These are phyloP conservation scores for Protomyces pachydermus DNA, from an alignment of 1,139 yeast genomes.

Conservation along the genomic window DNA sequence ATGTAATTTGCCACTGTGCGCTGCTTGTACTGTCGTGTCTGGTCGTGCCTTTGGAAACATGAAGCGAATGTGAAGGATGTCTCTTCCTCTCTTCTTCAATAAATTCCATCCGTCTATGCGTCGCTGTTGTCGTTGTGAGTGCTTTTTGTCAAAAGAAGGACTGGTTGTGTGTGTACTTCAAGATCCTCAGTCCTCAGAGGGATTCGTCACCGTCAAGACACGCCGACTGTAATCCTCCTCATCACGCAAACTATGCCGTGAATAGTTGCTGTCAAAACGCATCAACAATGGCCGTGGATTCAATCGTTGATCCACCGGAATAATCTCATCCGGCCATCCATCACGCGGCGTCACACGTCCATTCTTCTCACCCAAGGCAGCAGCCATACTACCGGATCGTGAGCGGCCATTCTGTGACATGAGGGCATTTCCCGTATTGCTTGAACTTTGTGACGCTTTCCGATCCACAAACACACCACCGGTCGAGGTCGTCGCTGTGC, in stretches of 20 bases:
- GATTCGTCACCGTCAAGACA: conserved; percentile 66
- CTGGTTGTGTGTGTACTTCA: not conserved
- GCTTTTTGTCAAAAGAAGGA: too few relatives aligned
- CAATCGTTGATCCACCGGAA: conserved; percentile 55
- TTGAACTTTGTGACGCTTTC: conserved; percentile 19
- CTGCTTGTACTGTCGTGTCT: not conserved
- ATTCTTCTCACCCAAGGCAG: conserved; percentile 8
- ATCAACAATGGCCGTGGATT: conserved; percentile 63
- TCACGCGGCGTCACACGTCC: conserved; percentile 1
- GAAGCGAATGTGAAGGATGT: too few relatives aligned
- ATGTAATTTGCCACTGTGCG: not conserved
- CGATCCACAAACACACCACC: conserved; percentile 31
- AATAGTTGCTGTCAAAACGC: conserved; percentile 50
- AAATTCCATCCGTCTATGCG: not conserved
- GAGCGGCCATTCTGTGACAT: conserved; percentile 23
- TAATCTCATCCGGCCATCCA: conserved; percentile 28
- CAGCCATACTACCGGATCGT: conserved; percentile 21
- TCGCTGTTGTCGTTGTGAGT: not conserved
- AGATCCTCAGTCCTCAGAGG: conserved; percentile 37
- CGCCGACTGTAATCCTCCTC: conserved; percentile 68
- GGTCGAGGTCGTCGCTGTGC: conserved; percentile 31
- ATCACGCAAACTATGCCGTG: conserved; percentile 64
- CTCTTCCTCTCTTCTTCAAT: too few relatives aligned
- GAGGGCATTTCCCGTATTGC: conserved; percentile 22
- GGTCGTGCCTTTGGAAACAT: too few relatives aligned